Evolutionary conservation across 78 protist species (phyloP), one percentile per base, ranked within the genome.

Genomic region (Protostelium mycophagum): DNA sequence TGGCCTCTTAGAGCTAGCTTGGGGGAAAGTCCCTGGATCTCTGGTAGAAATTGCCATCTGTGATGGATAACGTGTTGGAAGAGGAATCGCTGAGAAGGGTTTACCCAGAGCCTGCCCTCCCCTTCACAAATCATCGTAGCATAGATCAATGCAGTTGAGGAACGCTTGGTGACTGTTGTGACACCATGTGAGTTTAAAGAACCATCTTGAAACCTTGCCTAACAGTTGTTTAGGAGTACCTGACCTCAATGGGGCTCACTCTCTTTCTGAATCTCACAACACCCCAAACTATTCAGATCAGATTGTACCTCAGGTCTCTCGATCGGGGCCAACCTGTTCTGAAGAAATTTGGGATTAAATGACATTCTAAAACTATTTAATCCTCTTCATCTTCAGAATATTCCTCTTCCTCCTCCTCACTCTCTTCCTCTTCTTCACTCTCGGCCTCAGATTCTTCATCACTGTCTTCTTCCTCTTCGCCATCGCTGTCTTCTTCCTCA

Each of bases 181-280:
- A 51, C 73, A 51, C 16, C 73, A 51, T 51, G 73, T 51, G 73
- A 51, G 5, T 16, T 51, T 16, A 16, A 51, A 25, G 73, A 16
- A 16, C 73, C 73, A 51, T 51, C 5, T 16, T 51, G 73, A 51
- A 25, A 51, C 31, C 5, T 51, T 51, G 73, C 5, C 73, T n/a
- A n/a, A n/a, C n/a, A n/a, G n/a, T n/a, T n/a, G n/a, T n/a, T n/a
- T n/a, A n/a, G 16, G 73, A 51, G 73, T 51, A 5, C 16, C 73
- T 51, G 73, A 51, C 73, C 73, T 51, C 73, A 51, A 51, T 51
- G 73, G 73, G 73, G 73, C 73, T 51, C 73, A 51, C 73, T 51
- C 73, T 51, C 16, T 51, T 51, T 51, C 73, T 51, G 73, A 51
- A 51, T 51, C 73, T 51, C 73, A 51, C 73, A 51, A 51, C 73